These are phyloP conservation scores for Auxenochlorella pyrenoidosa DNA, from an alignment of 139 green algal species.

Conservation along the genomic window DNA sequence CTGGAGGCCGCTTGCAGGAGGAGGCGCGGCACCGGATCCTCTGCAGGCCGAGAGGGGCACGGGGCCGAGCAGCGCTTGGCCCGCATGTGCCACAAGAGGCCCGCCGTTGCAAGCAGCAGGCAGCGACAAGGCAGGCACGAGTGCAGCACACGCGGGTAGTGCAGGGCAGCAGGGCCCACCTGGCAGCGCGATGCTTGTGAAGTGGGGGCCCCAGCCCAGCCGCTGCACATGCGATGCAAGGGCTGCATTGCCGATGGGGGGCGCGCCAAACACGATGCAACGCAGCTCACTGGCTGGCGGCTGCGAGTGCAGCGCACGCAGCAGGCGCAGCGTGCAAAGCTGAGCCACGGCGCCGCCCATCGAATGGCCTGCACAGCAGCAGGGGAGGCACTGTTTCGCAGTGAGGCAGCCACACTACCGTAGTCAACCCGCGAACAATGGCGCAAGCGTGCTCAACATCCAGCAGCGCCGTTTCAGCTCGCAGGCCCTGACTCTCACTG, in stretches of 20 bases:
- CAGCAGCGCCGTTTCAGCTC: no score
- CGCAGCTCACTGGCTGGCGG: not conserved
- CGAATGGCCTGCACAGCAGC: slow-evolving; percentile 19
- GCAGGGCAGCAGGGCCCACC: not conserved
- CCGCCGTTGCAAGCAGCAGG: not conserved
- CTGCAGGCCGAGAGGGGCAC: not conserved
- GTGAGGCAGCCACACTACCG: no score
- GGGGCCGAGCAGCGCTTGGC: not conserved
- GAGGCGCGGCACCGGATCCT: slow-evolving; percentile 4
- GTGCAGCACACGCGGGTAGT: no score
- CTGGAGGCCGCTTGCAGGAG: not conserved
- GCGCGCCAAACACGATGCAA: slow-evolving; percentile 36
- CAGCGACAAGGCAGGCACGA: no score
- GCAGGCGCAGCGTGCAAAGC: slow-evolving; percentile 44
- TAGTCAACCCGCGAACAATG: no score
- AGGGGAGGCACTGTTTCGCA: no score
- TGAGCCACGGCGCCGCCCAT: slow-evolving; percentile 35
- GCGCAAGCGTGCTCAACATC: no score
- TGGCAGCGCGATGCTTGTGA: slow-evolving; percentile 14
- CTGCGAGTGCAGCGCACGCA: not conserved
- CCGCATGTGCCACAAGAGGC: not conserved
- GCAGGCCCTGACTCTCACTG: not conserved
- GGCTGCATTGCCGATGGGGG: slow-evolving; percentile 22
- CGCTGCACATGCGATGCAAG: not conserved
- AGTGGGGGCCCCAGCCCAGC: slow-evolving; percentile 12